Evolutionary conservation across 2,329 filamentous ascomycete species (phyloP).

Genomic region (Hyphodiscus sp.): DNA sequence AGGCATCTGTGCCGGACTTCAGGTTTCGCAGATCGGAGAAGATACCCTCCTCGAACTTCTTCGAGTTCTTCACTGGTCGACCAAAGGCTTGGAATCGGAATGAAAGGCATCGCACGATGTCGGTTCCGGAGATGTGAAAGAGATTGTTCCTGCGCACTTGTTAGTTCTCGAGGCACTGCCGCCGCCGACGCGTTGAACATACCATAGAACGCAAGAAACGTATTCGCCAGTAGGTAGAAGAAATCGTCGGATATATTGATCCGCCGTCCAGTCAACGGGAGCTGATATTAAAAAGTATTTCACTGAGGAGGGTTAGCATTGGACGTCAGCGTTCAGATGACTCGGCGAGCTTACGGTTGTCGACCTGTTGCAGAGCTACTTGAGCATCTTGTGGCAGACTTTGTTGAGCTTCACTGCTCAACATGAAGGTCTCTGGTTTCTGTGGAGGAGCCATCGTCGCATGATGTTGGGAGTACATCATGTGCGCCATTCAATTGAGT

Average conservation of each 20-base stretch:
- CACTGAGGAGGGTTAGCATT: conserved; percentile 46
- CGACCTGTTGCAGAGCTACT: conserved; percentile 95
- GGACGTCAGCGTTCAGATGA: conserved; percentile 6
- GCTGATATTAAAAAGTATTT: conserved; percentile 99
- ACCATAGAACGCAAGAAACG: conserved; percentile 95
- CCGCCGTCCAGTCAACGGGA: conserved; percentile 93
- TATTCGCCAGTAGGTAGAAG: conserved; percentile 96
- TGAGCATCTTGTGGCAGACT: conserved; percentile 93
- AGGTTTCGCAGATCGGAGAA: conserved; percentile 98
- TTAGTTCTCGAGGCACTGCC: conserved; percentile 21
- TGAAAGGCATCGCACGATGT: conserved; percentile 95
- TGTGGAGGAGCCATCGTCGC: conserved; percentile 84
- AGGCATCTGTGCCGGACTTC: conserved; percentile 96
- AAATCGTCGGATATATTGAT: conserved; percentile 95
- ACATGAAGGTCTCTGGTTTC: conserved; percentile 98
- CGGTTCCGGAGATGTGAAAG: conserved; percentile 97
- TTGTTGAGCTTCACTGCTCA: conserved; percentile 95
- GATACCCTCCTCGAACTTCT: conserved; percentile 99
- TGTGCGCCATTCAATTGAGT: conserved; percentile 31
- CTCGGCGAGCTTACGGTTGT: conserved; percentile 66
- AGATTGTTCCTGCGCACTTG: conserved; percentile 72
- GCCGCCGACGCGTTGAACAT: conserved; percentile 26
- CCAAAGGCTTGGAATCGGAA: conserved; percentile 99
- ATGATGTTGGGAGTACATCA: conserved; percentile 73
- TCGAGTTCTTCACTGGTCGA: conserved; percentile 97